These are phyloP conservation scores for Skeletonema grethae DNA, from an alignment of 108 stramenopile species.

Conservation along the genomic window DNA sequence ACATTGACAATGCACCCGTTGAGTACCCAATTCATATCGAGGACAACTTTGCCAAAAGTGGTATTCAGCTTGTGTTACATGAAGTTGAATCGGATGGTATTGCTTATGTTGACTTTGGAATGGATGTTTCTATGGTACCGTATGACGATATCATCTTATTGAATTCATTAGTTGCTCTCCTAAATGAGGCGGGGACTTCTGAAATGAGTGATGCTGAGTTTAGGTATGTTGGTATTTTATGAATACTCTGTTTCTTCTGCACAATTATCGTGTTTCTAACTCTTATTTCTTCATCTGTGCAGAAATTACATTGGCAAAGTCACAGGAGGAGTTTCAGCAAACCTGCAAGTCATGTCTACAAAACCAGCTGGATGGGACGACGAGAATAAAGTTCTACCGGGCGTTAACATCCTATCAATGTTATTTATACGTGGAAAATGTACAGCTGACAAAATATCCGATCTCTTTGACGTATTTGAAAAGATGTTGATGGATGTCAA, in stretches of 20 bases:
- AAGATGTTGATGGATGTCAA: constrained; percentile 58
- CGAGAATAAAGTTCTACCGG: constrained; percentile 56
- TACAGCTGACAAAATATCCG: constrained; percentile 58
- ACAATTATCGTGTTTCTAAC: neutral
- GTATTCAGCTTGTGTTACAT: constrained; percentile 66
- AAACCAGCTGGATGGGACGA: constrained; percentile 46
- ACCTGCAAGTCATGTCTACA: constrained; percentile 51
- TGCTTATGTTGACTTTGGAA: constrained; percentile 81
- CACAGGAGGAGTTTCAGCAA: constrained; percentile 71
- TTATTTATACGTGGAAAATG: constrained; percentile 70
- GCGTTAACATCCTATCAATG: constrained; percentile 70
- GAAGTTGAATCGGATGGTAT: constrained; percentile 79
- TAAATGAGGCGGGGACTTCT: constrained; percentile 77
- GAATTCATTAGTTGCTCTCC: constrained; percentile 68
- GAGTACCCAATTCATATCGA: constrained; percentile 66
- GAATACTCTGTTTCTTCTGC: neutral
- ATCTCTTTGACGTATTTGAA: constrained; percentile 72
- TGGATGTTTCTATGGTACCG: constrained; percentile 79
- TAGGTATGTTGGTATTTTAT: constrained; percentile 16
- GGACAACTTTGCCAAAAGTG: constrained; percentile 55
- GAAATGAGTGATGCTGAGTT: constrained; percentile 43
- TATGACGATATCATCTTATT: constrained; percentile 78
- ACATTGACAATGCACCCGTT: constrained; percentile 50
- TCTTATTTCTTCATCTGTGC: neutral
- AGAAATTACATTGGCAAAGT: constrained; percentile 64